Percentiles rank a stretch among this genome's conserved stretches.
phyloP scores from a whole-genome alignment of 805 yeast species.

The Ascoidea asiatica region DNA sequence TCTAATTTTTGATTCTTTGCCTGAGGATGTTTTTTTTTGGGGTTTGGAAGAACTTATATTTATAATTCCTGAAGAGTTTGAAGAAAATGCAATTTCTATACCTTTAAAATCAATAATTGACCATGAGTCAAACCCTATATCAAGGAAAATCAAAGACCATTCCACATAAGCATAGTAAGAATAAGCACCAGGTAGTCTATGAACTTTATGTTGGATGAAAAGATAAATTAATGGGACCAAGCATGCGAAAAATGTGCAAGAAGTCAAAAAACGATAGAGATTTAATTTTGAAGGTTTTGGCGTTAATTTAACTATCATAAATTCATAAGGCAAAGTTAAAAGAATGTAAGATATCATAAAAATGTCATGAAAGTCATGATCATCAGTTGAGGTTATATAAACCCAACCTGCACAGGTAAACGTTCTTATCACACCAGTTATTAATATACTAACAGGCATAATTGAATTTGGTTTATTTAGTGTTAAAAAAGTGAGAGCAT shows the following conservation, averaged over 20 bases:
- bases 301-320: conserved; percentile 38
- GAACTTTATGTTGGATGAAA: conserved; percentile 88
- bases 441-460: conserved; percentile 24
- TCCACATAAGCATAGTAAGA: conserved; percentile 90
- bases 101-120: conserved; percentile 56
- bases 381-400: conserved; percentile 92
- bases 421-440: conserved; percentile 74
- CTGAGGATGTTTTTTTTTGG: background rate
- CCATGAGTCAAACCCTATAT: conserved; percentile 75
- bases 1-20: conserved; percentile 8
- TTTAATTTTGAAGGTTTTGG: conserved; percentile 34
- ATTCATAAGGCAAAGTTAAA: conserved; percentile 85
- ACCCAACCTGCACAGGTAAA: conserved; percentile 99
- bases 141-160: conserved; percentile 80
- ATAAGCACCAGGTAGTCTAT: conserved; percentile 83
- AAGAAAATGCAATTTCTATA: conserved; percentile 37
- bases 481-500: conserved; percentile 39
- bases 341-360: conserved; percentile 88
- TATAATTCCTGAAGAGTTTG: conserved; percentile 12
- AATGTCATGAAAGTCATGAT: conserved; percentile 90
- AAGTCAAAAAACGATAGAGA: conserved; percentile 37
- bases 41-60: conserved; percentile 1
- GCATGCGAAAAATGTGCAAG: conserved; percentile 51
- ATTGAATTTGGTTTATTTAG: conserved; percentile 23
- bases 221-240: conserved; percentile 75